Evolutionary conservation across 768 basidiomycete genomes (phyloP).

Genomic region (Daedalea quercina): DNA sequence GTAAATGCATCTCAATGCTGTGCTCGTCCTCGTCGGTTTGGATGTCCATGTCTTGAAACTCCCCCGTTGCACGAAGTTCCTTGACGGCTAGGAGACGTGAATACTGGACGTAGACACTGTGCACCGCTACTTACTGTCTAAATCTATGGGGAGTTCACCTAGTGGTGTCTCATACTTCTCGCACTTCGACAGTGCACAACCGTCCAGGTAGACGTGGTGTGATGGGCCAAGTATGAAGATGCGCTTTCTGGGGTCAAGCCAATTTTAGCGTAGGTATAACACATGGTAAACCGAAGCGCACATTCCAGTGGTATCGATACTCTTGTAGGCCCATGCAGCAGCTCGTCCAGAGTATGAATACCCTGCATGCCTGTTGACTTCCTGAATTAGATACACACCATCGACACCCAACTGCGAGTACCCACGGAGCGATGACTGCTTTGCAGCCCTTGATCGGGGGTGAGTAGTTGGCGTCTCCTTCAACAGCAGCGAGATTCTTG

Average conservation of each 20-base stretch:
- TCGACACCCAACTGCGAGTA: conserved; percentile 10
- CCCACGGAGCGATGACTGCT: conserved; percentile 96
- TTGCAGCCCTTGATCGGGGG: conserved; percentile 67
- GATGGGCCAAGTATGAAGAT: conserved; percentile 96
- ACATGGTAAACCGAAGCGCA: conserved; percentile 32
- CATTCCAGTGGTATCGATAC: conserved; percentile 79
- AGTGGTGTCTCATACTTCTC: conserved; percentile 78
- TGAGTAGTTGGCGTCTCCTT: conserved; percentile 39
- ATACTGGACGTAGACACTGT: background rate
- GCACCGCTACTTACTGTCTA: conserved; percentile 62
- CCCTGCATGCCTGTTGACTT: conserved; percentile 74
- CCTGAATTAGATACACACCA: background rate
- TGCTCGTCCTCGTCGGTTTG: conserved; percentile 89
- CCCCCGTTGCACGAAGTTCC: conserved; percentile 55
- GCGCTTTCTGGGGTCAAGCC: conserved; percentile 52
- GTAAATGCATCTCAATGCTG: conserved; percentile 96
- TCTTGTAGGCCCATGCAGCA: conserved; percentile 95
- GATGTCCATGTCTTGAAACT: conserved; percentile 63
- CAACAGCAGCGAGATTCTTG: conserved; percentile 56
- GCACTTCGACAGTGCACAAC: conserved; percentile 83
- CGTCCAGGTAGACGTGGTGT: conserved; percentile 82
- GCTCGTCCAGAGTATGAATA: conserved; percentile 91
- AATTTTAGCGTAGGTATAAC: background rate
- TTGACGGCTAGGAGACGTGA: conserved; percentile 45
- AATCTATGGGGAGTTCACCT: conserved; percentile 74